Evolutionary conservation across 2,329 filamentous ascomycete species (phyloP), one percentile per base, ranked within the genome.

Genomic region (Paraphoma chrysanthemicola): DNA sequence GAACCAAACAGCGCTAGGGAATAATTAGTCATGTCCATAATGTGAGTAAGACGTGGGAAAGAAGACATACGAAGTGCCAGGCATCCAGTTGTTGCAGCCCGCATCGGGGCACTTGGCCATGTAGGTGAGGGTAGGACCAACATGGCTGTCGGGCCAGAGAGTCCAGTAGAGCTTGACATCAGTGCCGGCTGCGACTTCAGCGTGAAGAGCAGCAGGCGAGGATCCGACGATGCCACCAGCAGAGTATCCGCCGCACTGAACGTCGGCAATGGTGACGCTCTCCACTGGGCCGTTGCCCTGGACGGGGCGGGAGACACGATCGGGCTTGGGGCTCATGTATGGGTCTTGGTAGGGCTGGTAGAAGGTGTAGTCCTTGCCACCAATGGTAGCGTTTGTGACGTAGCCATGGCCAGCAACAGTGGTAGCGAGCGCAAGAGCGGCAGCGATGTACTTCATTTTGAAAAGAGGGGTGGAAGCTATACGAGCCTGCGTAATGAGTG

Each of bases 281-380:
- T 82, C 73, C 18, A 88, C 80, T 0, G 85, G 85, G 3, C 86
- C 85, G 70, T 87, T 87, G 38, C 85, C 85, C 55, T 83, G 79
- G 53, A 88, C 81, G 7, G 78, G 76, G 16, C 85, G 82, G n/a
- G 85, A 85, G 68, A 87, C 82, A n/a, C 84, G 79, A 43, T 82
- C 62, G 14, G 82, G 82, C 33, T 60, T 50, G 23, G 71, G 65
- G 57, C 41, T 70, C 48, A 59, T 71, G 66, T 75, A 76, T 0
- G 71, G 73, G 54, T 76, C 73, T 16, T 61, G 52, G 59, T 74
- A 74, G 1, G 73, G 73, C 56, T 76, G 72, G 57, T 75, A 76
- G 63, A 75, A 72, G 17, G 59, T 67, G 55, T 73, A 75, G 30
- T 64, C 63, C 47, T 70, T 63, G 47, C 66, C 68, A 44, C 63